phyloP scores from a whole-genome alignment of 2,329 filamentous ascomycete genomes.

The Drechslera avenae region DNA sequence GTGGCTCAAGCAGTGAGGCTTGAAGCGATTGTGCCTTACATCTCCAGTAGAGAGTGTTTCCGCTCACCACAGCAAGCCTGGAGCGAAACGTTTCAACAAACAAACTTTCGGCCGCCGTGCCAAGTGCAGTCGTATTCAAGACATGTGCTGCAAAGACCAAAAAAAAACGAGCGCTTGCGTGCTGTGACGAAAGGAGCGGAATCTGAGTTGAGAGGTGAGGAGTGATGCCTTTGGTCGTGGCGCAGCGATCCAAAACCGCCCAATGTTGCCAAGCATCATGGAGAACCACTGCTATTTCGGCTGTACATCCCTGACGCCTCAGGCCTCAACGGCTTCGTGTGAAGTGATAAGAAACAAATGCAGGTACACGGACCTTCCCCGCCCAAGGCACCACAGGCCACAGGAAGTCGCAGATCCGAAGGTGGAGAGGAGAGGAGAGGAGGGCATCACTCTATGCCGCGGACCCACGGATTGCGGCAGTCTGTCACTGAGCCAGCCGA shows the following conservation, averaged over 20 bases:
- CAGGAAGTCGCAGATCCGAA: conserved; percentile 32
- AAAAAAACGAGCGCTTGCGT: conserved; percentile 3
- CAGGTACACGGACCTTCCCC: conserved; percentile 24
- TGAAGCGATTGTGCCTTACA: conserved; percentile 26
- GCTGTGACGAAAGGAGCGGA: conserved; percentile 2
- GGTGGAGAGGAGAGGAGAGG: conserved; percentile 11
- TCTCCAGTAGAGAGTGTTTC: conserved; percentile 20
- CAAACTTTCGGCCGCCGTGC: conserved; percentile 14
- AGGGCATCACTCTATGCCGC: conserved; percentile 18
- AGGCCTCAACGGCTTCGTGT: conserved; percentile 22
- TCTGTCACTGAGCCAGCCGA: conserved; percentile 22
- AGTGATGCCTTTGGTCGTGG: conserved; percentile 10
- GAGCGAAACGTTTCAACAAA: conserved; percentile 31
- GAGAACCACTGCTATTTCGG: conserved; percentile 30
- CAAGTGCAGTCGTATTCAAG: neutral
- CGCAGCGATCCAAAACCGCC: conserved; percentile 28
- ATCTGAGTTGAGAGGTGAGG: conserved; percentile 6
- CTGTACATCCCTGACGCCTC: conserved; percentile 20
- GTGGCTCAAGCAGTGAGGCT: conserved; percentile 26
- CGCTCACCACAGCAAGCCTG: conserved; percentile 7
- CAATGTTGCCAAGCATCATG: conserved; percentile 27
- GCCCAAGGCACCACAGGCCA: conserved; percentile 14
- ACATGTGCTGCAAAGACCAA: neutral
- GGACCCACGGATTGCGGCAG: conserved; percentile 23
- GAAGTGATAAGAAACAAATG: conserved; percentile 21